Conservation (phyloP, 805 yeast genomes). For the Pichia paraexigua region DNA sequence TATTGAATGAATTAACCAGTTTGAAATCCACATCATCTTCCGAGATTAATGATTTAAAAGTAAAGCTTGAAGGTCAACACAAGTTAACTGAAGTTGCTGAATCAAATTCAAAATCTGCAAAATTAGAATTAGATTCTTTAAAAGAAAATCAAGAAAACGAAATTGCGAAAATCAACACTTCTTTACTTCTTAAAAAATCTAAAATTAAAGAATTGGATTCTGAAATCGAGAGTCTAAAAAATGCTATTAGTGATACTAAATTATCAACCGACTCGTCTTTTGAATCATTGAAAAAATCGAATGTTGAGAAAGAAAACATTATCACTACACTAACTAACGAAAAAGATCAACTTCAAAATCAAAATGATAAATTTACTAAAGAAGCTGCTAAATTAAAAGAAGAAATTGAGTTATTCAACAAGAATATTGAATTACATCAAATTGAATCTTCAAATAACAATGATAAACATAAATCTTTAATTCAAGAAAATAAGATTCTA, state of each 20-base stretch:
- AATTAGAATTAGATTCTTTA: neutral
- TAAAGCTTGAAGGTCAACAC: neutral
- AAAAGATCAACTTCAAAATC: neutral
- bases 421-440: neutral
- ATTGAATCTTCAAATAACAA: neutral
- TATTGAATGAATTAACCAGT: neutral
- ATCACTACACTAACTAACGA: neutral
- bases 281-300: neutral
- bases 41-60: conserved; percentile 1
- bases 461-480: neutral
- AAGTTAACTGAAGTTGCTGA: neutral
- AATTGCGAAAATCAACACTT: neutral
- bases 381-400: neutral
- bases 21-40: neutral
- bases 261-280: neutral
- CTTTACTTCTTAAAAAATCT: neutral
- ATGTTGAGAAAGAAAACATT: neutral
- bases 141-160: neutral
- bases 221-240: neutral
- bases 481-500: neutral
- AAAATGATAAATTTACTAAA: neutral
- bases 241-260: neutral
- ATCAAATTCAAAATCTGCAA: neutral
- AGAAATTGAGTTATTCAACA: neutral
- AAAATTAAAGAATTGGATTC: neutral